phyloP scores from a whole-genome alignment of 805 yeast species.

The Ogataea trehaloabstinens region DNA sequence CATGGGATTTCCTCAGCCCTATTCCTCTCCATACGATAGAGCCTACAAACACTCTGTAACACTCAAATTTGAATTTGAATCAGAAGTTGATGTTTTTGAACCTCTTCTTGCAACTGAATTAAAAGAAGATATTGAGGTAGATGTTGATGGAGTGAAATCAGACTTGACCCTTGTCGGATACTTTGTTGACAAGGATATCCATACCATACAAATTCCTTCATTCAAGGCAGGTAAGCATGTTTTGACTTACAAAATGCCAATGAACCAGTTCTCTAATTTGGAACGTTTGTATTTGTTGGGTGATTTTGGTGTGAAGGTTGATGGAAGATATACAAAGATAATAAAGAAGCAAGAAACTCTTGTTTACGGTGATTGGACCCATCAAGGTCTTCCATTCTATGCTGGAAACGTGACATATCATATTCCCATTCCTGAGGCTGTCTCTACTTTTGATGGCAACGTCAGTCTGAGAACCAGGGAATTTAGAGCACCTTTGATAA shows the following conservation, averaged over 20 bases:
- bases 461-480: constrained; percentile 4
- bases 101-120: constrained; percentile 4
- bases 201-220: constrained; percentile 6
- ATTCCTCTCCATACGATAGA: constrained; percentile 2
- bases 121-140: neutral
- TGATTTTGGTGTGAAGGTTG: constrained; percentile 8
- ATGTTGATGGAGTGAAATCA: constrained; percentile 1
- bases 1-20: constrained; percentile 8
- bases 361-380: constrained; percentile 8
- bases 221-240: constrained; percentile 11
- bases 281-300: constrained; percentile 11
- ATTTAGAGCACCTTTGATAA: constrained; percentile 8
- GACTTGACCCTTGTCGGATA: constrained; percentile 1
- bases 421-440: constrained; percentile 5
- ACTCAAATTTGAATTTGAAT: neutral
- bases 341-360: constrained; percentile 3
- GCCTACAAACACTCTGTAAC: constrained; percentile 1
- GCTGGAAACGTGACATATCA: constrained; percentile 9
- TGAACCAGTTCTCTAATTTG: constrained; percentile 7
- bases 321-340: constrained; percentile 7
- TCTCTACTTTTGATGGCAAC: neutral
- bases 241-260: constrained; percentile 6
- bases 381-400: constrained; percentile 13
- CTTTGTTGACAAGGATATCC: constrained; percentile 7
- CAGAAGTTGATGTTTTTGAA: constrained; percentile 1